These are phyloP conservation scores for Trametes villosa DNA, from an alignment of 768 basidiomycete genomes.

Conservation along the genomic window DNA sequence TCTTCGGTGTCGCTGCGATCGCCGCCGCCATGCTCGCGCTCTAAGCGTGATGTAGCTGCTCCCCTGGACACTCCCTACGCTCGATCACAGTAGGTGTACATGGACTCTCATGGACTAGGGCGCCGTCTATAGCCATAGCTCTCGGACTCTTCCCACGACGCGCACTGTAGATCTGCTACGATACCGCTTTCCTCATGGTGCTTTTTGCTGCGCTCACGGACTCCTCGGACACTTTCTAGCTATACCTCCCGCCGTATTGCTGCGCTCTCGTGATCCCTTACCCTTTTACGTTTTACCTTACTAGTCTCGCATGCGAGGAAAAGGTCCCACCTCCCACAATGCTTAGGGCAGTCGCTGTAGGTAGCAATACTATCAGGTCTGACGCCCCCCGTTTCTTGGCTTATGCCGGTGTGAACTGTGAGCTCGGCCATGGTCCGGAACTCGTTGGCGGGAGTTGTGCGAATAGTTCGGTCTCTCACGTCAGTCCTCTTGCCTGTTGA, in stretches of 20 bases:
- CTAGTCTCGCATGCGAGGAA: slow-evolving; percentile 39
- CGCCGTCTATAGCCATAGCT: slow-evolving; percentile 24
- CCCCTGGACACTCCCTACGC: neutral
- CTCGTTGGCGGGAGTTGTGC: too few relatives aligned
- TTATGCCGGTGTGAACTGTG: neutral
- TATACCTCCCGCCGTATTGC: slow-evolving; percentile 9
- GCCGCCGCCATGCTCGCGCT: slow-evolving; percentile 45
- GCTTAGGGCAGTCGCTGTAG: slow-evolving; percentile 32
- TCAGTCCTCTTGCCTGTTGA: too few relatives aligned
- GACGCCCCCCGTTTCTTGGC: slow-evolving; percentile 20
- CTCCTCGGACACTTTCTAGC: slow-evolving; percentile 24
- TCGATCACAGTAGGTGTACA: slow-evolving; percentile 13
- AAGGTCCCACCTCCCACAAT: slow-evolving; percentile 26
- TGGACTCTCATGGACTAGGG: slow-evolving; percentile 17
- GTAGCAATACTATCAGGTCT: slow-evolving; percentile 31
- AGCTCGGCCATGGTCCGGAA: too few relatives aligned
- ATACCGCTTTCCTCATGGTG: slow-evolving; percentile 21
- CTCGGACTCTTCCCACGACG: slow-evolving; percentile 24
- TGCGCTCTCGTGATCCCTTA: slow-evolving; percentile 20
- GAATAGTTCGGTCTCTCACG: too few relatives aligned
- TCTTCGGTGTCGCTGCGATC: slow-evolving; percentile 55
- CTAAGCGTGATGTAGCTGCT: slow-evolving; percentile 21
- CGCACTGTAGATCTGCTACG: slow-evolving; percentile 25
- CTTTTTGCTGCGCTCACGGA: slow-evolving; percentile 18
- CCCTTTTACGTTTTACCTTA: slow-evolving; percentile 20